These are phyloP conservation scores for Komagataella pseudopastoris DNA, from an alignment of 805 yeast genomes.

Conservation along the genomic window DNA sequence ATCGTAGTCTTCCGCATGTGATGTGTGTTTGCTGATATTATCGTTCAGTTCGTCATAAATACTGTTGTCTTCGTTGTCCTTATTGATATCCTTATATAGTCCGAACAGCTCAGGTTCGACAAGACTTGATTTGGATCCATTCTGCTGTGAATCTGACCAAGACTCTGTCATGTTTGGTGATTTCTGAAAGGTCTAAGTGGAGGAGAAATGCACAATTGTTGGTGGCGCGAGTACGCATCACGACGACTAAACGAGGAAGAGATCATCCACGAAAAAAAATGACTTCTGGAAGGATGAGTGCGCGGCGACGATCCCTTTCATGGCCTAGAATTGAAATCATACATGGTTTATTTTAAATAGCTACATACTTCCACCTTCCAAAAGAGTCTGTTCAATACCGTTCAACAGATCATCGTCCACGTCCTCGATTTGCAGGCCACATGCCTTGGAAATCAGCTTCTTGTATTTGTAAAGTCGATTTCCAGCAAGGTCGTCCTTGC, in stretches of 20 bases:
- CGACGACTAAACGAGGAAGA: background rate
- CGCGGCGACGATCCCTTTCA: background rate
- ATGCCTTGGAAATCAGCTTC: slow-evolving; percentile 58
- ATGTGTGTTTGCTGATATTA: slow-evolving; percentile 18
- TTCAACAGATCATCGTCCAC: slow-evolving; percentile 67
- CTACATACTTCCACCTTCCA: slow-evolving; percentile 1
- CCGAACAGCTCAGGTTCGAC: slow-evolving; percentile 5
- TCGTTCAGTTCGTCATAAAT: slow-evolving; percentile 18
- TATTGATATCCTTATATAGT: slow-evolving; percentile 9
- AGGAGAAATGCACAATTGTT: background rate
- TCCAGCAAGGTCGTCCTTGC: background rate
- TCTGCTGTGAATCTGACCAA: background rate
- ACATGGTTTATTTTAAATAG: background rate
- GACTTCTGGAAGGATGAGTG: background rate
- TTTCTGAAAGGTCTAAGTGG: background rate
- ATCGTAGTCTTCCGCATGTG: slow-evolving; percentile 4
- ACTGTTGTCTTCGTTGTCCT: slow-evolving; percentile 14
- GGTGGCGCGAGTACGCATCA: background rate
- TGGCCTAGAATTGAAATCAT: background rate
- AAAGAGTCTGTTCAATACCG: slow-evolving; percentile 47
- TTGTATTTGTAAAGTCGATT: slow-evolving; percentile 24
- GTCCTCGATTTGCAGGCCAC: slow-evolving; percentile 69
- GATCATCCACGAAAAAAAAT: background rate
- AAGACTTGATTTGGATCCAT: background rate
- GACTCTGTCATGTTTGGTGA: background rate